phyloP scores from a whole-genome alignment of 2,329 filamentous ascomycete genomes.

The Phymatotrichopsis omnivora region DNA sequence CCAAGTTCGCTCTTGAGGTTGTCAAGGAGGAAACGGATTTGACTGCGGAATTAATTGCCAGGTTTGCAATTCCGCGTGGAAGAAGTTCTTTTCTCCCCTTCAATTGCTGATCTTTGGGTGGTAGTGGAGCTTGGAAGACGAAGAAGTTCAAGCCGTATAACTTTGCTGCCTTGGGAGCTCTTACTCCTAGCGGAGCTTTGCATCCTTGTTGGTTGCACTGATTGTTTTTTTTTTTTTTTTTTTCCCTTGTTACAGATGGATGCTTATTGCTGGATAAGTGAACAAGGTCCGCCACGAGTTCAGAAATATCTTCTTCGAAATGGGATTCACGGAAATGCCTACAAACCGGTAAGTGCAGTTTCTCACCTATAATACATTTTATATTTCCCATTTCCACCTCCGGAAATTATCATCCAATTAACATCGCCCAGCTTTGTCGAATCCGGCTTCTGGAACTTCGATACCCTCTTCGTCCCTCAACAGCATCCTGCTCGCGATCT shows the following conservation, averaged over 20 bases:
- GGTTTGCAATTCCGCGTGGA: conserved; percentile 35
- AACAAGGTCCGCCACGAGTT: conserved; percentile 96
- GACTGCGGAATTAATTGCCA: conserved; percentile 82
- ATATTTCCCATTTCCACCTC: not conserved
- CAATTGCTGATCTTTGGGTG: conserved; percentile 22
- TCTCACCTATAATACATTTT: not conserved
- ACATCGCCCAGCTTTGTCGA: conserved; percentile 58
- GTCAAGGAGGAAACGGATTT: conserved; percentile 90
- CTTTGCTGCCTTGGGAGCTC: conserved; percentile 57
- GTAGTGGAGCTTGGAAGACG: conserved; percentile 76
- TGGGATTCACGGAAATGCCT: conserved; percentile 98
- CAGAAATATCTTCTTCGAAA: conserved; percentile 96
- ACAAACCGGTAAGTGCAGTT: conserved; percentile 54
- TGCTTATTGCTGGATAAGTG: conserved; percentile 44
- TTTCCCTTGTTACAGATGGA: not conserved
- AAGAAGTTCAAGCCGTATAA: conserved; percentile 79
- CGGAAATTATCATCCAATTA: conserved; percentile 6
- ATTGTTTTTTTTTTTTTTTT: not conserved
- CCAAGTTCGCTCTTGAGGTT: conserved; percentile 81
- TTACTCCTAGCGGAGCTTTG: conserved; percentile 41
- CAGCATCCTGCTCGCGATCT: conserved; percentile 95
- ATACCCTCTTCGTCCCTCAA: conserved; percentile 90
- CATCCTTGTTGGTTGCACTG: conserved; percentile 37
- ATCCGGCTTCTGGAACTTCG: conserved; percentile 98
- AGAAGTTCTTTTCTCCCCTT: not conserved